These are phyloP conservation scores for Rhizopogon vesiculosus DNA, from an alignment of 768 basidiomycete species.

Conservation along the genomic window DNA sequence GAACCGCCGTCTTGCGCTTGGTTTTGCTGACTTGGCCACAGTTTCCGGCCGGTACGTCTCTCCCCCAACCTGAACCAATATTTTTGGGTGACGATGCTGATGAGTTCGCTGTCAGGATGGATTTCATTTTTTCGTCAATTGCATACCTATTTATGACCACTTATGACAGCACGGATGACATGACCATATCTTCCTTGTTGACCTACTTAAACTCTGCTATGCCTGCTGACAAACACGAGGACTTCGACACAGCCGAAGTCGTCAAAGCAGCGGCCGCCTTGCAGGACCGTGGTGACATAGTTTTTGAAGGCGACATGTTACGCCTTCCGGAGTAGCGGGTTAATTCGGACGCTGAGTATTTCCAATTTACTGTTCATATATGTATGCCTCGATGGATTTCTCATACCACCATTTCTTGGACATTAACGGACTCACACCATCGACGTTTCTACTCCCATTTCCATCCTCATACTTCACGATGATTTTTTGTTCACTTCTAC, in stretches of 20 bases:
- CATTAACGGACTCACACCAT: not conserved
- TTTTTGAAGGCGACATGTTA: slow-evolving; percentile 47
- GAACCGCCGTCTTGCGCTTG: slow-evolving; percentile 21
- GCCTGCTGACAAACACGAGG: slow-evolving; percentile 76
- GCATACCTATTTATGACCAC: slow-evolving; percentile 64
- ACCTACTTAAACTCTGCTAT: slow-evolving; percentile 74
- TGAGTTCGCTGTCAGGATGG: slow-evolving; percentile 33
- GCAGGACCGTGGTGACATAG: slow-evolving; percentile 42
- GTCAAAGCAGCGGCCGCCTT: slow-evolving; percentile 42
- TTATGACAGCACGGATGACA: slow-evolving; percentile 60
- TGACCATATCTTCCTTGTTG: slow-evolving; percentile 64
- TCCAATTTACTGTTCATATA: not conserved
- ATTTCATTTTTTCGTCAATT: slow-evolving; percentile 59
- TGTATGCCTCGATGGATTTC: not conserved
- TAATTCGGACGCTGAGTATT: not conserved
- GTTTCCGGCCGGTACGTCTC: slow-evolving; percentile 53
- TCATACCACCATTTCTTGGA: slow-evolving; percentile 2
- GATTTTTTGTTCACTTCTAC: not conserved
- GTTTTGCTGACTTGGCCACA: slow-evolving; percentile 57
- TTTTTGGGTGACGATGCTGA: slow-evolving; percentile 5
- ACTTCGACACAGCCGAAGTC: slow-evolving; percentile 76
- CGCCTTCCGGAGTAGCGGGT: slow-evolving; percentile 20
- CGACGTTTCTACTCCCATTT: not conserved
- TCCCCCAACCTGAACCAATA: slow-evolving; percentile 2
- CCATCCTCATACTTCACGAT: not conserved